These are phyloP conservation scores for Xylaria hypoxylon DNA, from an alignment of 2,329 filamentous ascomycete genomes.

Conservation along the genomic window DNA sequence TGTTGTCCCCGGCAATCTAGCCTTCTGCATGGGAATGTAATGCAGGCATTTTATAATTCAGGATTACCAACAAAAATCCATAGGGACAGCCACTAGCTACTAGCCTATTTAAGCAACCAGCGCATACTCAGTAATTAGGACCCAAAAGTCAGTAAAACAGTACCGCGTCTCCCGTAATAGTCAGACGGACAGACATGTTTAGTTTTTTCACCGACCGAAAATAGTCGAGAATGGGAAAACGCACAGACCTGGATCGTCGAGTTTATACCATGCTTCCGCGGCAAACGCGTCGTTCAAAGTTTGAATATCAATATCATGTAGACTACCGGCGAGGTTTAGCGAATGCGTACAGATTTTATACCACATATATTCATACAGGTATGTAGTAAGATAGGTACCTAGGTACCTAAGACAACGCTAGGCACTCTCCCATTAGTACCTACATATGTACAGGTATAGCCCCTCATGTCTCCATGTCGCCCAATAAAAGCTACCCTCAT, in stretches of 20 bases:
- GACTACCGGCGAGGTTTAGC: slow-evolving; percentile 3
- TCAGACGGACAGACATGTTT: neutral
- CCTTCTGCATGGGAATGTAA: neutral
- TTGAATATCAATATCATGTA: slow-evolving; percentile 11
- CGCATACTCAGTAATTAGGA: slow-evolving; percentile 2
- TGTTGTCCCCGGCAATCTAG: neutral
- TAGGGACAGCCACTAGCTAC: neutral
- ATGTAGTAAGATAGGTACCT: neutral
- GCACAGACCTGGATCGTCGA: neutral
- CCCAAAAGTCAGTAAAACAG: neutral
- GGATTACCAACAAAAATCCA: neutral
- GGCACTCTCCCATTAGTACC: slow-evolving; percentile 16
- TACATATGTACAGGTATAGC: neutral
- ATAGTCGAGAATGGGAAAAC: neutral
- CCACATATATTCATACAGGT: slow-evolving; percentile 1
- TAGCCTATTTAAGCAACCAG: slow-evolving; percentile 20
- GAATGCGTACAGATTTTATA: slow-evolving; percentile 7
- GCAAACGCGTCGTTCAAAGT: neutral
- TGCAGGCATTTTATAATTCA: neutral
- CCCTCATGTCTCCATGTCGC: slow-evolving; percentile 1
- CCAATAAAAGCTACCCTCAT: slow-evolving; percentile 6
- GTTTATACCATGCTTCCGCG: neutral
- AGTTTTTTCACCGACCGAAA: neutral
- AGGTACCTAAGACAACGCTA: neutral
- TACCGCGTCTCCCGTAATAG: neutral